Conservation (phyloP, 2,329 filamentous ascomycete genomes). For the Leptosphaerulina australis region DNA sequence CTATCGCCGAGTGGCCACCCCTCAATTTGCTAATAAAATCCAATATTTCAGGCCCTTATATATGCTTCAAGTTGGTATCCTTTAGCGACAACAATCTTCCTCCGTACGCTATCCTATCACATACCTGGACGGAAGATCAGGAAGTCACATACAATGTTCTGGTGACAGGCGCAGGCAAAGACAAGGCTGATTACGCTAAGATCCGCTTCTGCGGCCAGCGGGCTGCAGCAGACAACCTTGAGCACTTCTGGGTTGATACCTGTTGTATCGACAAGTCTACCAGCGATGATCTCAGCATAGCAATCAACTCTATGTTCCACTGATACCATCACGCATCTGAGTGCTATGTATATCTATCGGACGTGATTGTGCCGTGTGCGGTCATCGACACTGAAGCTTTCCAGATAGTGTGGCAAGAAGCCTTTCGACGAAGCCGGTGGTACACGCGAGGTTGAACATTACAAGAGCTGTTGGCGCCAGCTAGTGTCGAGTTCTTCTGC, state of each 20-base stretch:
- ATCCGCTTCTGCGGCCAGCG: slow-evolving; percentile 16
- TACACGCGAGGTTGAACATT: slow-evolving; percentile 22
- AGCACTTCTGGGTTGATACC: too few species aligned
- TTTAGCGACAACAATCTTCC: slow-evolving; percentile 20
- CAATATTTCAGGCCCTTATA: too few species aligned
- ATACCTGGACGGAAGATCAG: slow-evolving; percentile 23
- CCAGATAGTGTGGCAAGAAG: slow-evolving; percentile 1
- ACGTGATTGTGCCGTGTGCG: slow-evolving; percentile 18
- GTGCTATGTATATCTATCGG: slow-evolving; percentile 21
- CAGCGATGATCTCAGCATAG: too few species aligned
- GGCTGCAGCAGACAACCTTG: too few species aligned
- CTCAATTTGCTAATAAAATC: too few species aligned
- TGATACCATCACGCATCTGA: slow-evolving; percentile 13
- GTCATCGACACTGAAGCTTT: slow-evolving; percentile 15
- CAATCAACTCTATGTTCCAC: too few species aligned
- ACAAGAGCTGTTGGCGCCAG: slow-evolving; percentile 16
- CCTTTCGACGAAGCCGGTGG: slow-evolving; percentile 17
- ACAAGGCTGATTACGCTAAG: slow-evolving; percentile 20
- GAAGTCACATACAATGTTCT: slow-evolving; percentile 27
- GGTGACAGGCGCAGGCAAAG: slow-evolving; percentile 16
- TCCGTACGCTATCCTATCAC: slow-evolving; percentile 31
- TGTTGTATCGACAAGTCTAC: too few species aligned
- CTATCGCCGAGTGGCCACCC: too few species aligned
- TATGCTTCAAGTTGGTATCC: slow-evolving; percentile 22
- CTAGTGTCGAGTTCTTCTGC: slow-evolving; percentile 4